phyloP scores from a whole-genome alignment of 306 rosid species.

The Vachellia collinsii region DNA sequence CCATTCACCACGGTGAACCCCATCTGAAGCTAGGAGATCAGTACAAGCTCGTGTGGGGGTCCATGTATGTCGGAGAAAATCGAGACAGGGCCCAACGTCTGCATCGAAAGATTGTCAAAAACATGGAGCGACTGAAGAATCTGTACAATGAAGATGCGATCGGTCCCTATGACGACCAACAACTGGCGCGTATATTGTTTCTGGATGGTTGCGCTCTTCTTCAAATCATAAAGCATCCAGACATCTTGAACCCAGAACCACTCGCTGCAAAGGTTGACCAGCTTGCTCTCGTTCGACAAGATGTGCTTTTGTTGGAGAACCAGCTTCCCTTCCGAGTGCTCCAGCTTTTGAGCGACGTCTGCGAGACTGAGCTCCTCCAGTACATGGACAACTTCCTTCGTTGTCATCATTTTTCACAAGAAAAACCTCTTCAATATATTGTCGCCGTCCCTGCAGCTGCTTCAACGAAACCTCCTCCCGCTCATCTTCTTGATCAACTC shows the following conservation, averaged over 20 bases:
- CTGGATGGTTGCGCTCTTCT: slow-evolving; percentile 13
- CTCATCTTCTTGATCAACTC: background rate
- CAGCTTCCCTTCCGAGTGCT: background rate
- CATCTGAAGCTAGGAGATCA: slow-evolving; percentile 17
- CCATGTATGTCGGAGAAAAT: background rate
- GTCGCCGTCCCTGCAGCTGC: background rate
- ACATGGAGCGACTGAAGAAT: background rate
- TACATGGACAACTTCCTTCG: background rate
- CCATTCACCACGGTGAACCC: slow-evolving; percentile 19
- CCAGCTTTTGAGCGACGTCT: background rate
- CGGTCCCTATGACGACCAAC: background rate
- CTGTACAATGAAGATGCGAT: slow-evolving; percentile 14
- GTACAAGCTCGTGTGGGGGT: slow-evolving; percentile 16
- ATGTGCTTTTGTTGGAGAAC: background rate
- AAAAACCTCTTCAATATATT: background rate
- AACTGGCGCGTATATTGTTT: background rate
- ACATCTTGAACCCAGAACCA: background rate
- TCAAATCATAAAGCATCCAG: background rate
- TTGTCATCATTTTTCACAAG: background rate
- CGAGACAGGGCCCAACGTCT: background rate
- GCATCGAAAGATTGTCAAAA: background rate
- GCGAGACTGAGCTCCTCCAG: background rate
- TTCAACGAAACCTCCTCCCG: background rate
- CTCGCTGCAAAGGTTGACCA: background rate
- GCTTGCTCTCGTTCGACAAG: background rate